Conservation (phyloP, 106 monocot genomes). For the Dactylorhiza incarnata region DNA sequence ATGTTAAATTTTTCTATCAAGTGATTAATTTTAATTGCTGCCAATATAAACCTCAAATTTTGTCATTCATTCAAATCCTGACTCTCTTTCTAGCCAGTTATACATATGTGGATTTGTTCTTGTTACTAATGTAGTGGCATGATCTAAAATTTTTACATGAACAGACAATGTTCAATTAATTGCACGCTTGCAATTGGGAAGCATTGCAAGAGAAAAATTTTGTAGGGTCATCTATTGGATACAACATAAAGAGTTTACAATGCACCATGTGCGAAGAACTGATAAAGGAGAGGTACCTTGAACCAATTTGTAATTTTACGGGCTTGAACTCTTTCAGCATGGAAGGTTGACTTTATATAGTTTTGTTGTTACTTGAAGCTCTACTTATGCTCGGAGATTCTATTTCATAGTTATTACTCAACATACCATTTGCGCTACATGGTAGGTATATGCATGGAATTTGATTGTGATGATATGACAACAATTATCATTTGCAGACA, state of each 20-base stretch:
- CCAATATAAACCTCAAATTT: not conserved
- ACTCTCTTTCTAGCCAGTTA: not conserved
- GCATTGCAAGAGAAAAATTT: conserved; percentile 31
- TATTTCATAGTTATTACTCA: not conserved
- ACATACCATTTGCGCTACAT: not conserved
- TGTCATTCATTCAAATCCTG: not conserved
- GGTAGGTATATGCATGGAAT: not conserved
- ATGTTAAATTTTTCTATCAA: not conserved
- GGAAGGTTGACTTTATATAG: not conserved
- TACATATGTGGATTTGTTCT: not conserved
- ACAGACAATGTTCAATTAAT: conserved; percentile 25
- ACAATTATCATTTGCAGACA: not conserved
- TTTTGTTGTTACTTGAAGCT: not conserved
- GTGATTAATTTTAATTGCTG: not conserved
- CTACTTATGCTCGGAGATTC: not conserved
- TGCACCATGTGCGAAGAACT: conserved; percentile 18
- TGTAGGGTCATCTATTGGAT: conserved; percentile 38
- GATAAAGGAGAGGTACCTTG: conserved; percentile 6
- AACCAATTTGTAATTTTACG: not conserved
- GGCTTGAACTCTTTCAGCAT: not conserved
- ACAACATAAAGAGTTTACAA: conserved; percentile 30
- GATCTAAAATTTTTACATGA: not conserved
- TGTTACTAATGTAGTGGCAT: not conserved
- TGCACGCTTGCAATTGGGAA: conserved; percentile 17
- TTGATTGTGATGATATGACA: not conserved